Base-by-base conservation (phyloP, 192 early-diverging fungal species). In the Funneliformis geosporum region DNA sequence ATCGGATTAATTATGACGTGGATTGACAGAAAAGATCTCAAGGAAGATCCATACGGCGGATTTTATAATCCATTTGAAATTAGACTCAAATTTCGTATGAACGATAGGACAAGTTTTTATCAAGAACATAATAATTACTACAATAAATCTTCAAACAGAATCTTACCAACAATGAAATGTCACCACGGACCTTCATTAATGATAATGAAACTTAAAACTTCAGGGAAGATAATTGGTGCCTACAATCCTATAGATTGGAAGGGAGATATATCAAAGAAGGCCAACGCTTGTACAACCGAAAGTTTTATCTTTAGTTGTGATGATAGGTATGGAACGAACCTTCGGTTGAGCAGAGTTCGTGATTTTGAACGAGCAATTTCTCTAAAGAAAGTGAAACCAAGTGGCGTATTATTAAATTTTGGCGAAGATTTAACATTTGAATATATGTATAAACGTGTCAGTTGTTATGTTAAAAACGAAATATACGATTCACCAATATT, bases 171-270 rank as follows among this genome's bases (percentile, higher is more conserved):
- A 46, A 71, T 71, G 28, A 71, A 21, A 71, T 71, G 69, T 46
- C 42, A 25, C 14, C 38, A 71, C 6, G 69, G 69, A 23, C 69
- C 69, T 44, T 71, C 69, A 71, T 12, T 71, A 25, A 71, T 71
- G 69, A 71, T 71, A 44, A 71, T 71, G n/a, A 71, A 71, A 71
- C 38, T 71, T 71, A 71, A 46, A 70, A 9, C 8, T n/a, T 71
- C 69, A 1, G 42, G 42, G 10, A 71, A 71, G 44, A 40, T 71
- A 16, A 71, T 71, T 71, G 69, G 69, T n/a, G 38, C 69, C 25
- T 71, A 71, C 42, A 44, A 46, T 71, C 69, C 69, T 23, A 18
- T 71, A 4, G 38, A 71, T 40, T 71, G 42, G 69, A 71, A 71
- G 25, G 40, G 43, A 44, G 69, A 40, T 16, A 0, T 66, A 66